These are phyloP conservation scores for Yamadazyma tumulicola DNA, from an alignment of 805 yeast genomes.

Conservation along the genomic window DNA sequence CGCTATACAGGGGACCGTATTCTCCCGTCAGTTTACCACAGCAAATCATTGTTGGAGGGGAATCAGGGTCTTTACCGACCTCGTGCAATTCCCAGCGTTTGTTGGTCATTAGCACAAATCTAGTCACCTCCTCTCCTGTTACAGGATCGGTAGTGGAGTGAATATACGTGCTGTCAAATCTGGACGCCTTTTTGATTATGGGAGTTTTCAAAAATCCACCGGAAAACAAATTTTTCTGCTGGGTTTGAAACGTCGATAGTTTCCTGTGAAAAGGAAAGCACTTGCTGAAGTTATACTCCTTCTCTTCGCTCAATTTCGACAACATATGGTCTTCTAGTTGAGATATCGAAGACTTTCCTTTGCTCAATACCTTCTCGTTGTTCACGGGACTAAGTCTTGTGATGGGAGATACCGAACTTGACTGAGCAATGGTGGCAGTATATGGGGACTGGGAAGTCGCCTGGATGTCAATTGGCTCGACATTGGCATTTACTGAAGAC, in stretches of 20 bases:
- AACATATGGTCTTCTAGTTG: conserved; percentile 11
- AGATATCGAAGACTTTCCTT: not conserved
- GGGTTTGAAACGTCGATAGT: conserved; percentile 52
- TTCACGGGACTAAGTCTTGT: conserved; percentile 8
- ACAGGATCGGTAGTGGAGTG: conserved; percentile 25
- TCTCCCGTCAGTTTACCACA: conserved; percentile 72
- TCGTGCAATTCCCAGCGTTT: conserved; percentile 71
- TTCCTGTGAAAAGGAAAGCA: conserved; percentile 81
- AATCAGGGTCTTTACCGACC: conserved; percentile 25
- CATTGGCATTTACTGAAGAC: not conserved
- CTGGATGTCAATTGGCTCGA: conserved; percentile 10
- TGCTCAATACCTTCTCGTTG: not conserved
- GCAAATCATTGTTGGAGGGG: conserved; percentile 53
- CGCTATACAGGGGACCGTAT: conserved; percentile 50
- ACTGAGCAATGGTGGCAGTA: no score
- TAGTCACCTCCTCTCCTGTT: conserved; percentile 55
- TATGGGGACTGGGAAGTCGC: conserved; percentile 2
- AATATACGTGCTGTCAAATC: conserved; percentile 30
- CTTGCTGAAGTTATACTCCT: conserved; percentile 67
- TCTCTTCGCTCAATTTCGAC: conserved; percentile 29
- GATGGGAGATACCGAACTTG: conserved; percentile 15
- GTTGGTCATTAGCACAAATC: conserved; percentile 63
- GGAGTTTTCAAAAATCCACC: conserved; percentile 15
- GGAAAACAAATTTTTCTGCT: conserved; percentile 39
- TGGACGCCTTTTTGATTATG: conserved; percentile 22